Conservation (phyloP, 306 rosid genomes). For the Coriaria nepalensis region DNA sequence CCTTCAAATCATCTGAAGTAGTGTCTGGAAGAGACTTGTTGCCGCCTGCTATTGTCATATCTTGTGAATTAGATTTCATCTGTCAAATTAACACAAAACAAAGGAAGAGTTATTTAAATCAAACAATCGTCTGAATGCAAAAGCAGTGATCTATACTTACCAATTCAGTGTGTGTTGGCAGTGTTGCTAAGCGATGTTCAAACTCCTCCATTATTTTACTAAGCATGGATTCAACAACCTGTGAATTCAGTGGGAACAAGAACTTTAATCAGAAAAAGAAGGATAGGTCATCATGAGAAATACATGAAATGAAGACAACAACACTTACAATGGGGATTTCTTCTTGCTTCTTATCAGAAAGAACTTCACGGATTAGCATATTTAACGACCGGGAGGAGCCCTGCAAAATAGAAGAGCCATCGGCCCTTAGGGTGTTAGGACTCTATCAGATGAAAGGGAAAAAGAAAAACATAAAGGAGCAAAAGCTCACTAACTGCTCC, state of each 20-base stretch:
- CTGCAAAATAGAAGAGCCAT: constrained; percentile 23
- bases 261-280: too few species aligned
- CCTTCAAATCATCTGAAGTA: constrained; percentile 36
- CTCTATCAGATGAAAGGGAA: constrained; percentile 3
- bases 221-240: constrained; percentile 71
- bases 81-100: constrained; percentile 23
- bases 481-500: constrained; percentile 46
- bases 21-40: constrained; percentile 26
- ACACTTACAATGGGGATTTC: constrained; percentile 70
- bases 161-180: constrained; percentile 26
- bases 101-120: neutral
- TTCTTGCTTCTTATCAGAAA: constrained; percentile 53
- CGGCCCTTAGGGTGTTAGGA: neutral
- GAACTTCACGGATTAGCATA: constrained; percentile 46
- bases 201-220: constrained; percentile 68
- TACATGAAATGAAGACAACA: neutral
- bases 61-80: constrained; percentile 36
- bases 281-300: too few species aligned
- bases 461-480: neutral
- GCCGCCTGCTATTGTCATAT: constrained; percentile 15
- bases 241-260: constrained; percentile 1
- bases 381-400: constrained; percentile 38
- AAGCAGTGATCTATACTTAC: too few species aligned
- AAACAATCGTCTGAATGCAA: too few species aligned
- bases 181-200: constrained; percentile 43